Percentiles rank a stretch among this genome's conserved stretches.
Evolutionary conservation across 2,329 filamentous ascomycete species (phyloP).

Genomic region (Domatiomyces catenatus): DNA sequence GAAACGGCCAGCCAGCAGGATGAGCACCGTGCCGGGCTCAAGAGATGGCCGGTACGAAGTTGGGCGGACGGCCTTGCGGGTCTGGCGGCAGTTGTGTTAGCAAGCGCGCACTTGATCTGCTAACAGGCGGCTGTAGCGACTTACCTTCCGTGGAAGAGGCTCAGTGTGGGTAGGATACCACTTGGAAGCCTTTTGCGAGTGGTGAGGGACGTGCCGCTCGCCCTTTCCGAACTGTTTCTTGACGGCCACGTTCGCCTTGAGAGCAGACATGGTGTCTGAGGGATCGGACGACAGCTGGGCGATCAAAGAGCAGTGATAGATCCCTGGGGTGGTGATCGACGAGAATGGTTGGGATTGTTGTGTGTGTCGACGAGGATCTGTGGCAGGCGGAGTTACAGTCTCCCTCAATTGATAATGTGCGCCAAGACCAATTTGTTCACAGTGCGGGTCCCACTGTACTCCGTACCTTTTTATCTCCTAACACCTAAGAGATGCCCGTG

Average conservation of each 20-base stretch:
- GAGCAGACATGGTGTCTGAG: conserved; percentile 38
- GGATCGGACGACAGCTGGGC: neutral
- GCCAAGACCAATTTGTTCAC: neutral
- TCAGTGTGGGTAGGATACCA: conserved; percentile 98
- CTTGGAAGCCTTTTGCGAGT: conserved; percentile 87
- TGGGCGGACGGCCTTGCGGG: conserved; percentile 83
- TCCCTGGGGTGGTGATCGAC: neutral
- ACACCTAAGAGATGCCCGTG: neutral
- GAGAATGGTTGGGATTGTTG: neutral
- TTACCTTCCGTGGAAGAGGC: conserved; percentile 80
- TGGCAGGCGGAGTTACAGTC: neutral
- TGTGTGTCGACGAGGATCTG: conserved; percentile 1
- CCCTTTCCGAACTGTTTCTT: conserved; percentile 97
- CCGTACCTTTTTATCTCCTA: neutral
- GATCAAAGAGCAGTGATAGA: neutral
- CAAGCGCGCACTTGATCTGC: conserved; percentile 8
- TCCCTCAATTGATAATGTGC: neutral
- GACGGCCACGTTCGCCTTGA: conserved; percentile 31
- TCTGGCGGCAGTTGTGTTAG: conserved; percentile 34
- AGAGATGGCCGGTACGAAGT: conserved; percentile 79
- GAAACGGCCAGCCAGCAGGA: conserved; percentile 98
- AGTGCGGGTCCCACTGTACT: neutral
- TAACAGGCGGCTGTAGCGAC: conserved; percentile 27
- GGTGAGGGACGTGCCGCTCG: conserved; percentile 76
- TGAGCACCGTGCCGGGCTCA: conserved; percentile 88